These are phyloP conservation scores for Evernia prunastri DNA, from an alignment of 495 filamentous ascomycete genomes.

Conservation along the genomic window DNA sequence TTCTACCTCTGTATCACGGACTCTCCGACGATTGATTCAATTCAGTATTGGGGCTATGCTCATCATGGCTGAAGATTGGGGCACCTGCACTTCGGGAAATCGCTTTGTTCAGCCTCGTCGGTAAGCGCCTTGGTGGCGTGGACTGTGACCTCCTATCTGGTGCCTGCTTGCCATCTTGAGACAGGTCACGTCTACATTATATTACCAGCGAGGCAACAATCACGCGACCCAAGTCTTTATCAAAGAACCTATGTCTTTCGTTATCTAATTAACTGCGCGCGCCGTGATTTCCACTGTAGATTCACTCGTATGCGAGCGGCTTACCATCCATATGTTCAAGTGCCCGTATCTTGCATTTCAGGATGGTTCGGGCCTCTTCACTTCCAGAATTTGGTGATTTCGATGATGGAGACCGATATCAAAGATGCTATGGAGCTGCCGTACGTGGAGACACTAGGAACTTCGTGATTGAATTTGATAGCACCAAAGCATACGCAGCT, in stretches of 20 bases:
- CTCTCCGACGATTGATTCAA: too few relatives aligned
- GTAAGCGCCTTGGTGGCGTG: slow-evolving; percentile 7
- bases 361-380: neutral
- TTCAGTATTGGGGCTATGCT: neutral
- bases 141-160: slow-evolving; percentile 12
- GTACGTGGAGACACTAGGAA: slow-evolving; percentile 43
- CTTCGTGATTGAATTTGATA: slow-evolving; percentile 69
- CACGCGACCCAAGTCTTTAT: neutral
- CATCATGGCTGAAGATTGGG: neutral
- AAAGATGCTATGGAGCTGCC: slow-evolving; percentile 33
- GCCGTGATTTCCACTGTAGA: neutral
- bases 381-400: slow-evolving; percentile 41
- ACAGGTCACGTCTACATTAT: slow-evolving; percentile 1
- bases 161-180: slow-evolving; percentile 7
- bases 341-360: neutral
- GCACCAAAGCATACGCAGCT: slow-evolving; percentile 54
- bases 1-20: too few relatives aligned
- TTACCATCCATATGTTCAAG: neutral
- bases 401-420: slow-evolving; percentile 45
- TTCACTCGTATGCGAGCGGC: neutral
- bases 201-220: neutral
- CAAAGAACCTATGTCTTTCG: slow-evolving; percentile 1
- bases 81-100: slow-evolving; percentile 2
- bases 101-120: slow-evolving; percentile 14
- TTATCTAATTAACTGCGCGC: neutral